Evolutionary conservation across 768 basidiomycete species (phyloP), one percentile per base, ranked within the genome.

Genomic region (Coprinopsis strossmayeri): DNA sequence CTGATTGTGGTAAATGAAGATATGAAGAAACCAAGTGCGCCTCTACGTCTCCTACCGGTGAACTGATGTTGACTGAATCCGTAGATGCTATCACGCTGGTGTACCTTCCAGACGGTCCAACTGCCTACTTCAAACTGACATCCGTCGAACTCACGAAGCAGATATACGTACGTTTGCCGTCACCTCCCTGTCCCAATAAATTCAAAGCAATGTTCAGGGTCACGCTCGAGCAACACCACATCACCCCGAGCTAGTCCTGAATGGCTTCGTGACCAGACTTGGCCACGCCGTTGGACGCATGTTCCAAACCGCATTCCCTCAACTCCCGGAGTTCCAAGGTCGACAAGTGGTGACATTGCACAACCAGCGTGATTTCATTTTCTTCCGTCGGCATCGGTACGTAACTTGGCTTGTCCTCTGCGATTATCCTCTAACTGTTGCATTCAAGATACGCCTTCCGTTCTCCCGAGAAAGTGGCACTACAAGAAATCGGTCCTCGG

Each of bases 401-500:
- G 79, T 60, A 26, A 2, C 20, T 44, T 20, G 2, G 37, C 24
- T 37, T 21, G n/a, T n/a, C n/a, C n/a, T n/a, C n/a, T n/a, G n/a
- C n/a, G n/a, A n/a, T n/a, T n/a, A n/a, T n/a, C n/a, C n/a, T n/a
- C n/a, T n/a, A n/a, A n/a, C n/a, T n/a, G n/a, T n/a, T n/a, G n/a
- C n/a, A n/a, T n/a, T n/a, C n/a, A n/a, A n/a, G 90, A 58, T 95
- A 93, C 64, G 92, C 91, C 34, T 98, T 94, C 68, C 82, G 87
- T 42, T 92, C 90, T 1, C 73, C 87, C 2, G 92, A 94, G 55
- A 92, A 88, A 62, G 93, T 95, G 7, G 81, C 87, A 5, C 67
- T 99, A 25, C 96, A 99, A 62, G 96, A 99, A 66, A 99, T 99
- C 54, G 96, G 96, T 1, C 96, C 96, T 5, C 82, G 95, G 26